Evolutionary conservation across 148 eudicot genomes (phyloP).

Genomic region (Heliamphora exappendiculata): DNA sequence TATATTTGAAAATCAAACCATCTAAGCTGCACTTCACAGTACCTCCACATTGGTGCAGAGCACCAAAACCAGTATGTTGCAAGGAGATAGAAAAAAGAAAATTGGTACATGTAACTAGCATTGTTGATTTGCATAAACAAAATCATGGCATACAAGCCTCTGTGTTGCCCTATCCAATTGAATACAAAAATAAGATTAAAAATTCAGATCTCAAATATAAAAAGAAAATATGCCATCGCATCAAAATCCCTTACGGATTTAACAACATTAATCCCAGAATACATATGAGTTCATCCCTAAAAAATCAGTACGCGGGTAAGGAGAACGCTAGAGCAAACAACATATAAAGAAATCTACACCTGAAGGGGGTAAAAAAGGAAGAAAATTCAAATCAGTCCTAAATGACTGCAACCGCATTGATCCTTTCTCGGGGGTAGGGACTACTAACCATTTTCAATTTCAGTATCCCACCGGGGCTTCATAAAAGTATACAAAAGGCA

Average conservation of each 20-base stretch:
- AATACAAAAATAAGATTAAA: neutral
- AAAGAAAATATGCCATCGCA: neutral
- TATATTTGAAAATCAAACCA: no score
- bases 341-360: neutral
- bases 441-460: conserved; percentile 24
- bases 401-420: conserved; percentile 10
- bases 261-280: neutral
- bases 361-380: neutral
- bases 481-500: conserved; percentile 14
- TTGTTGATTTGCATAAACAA: neutral
- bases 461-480: conserved; percentile 22
- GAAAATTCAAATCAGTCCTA: conserved; percentile 15
- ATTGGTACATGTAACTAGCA: no score
- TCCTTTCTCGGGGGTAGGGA: conserved; percentile 10
- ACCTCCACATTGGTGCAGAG: no score
- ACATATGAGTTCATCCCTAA: neutral
- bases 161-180: neutral
- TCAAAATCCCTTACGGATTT: neutral
- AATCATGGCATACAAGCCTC: neutral
- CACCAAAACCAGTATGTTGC: no score
- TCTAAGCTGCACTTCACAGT: no score
- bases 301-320: neutral
- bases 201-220: neutral
- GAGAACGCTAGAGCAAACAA: neutral
- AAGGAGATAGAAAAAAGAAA: no score